These are phyloP conservation scores for Hemileccinum hortonii DNA, from an alignment of 1,284 basidiomycete genomes.

Conservation along the genomic window DNA sequence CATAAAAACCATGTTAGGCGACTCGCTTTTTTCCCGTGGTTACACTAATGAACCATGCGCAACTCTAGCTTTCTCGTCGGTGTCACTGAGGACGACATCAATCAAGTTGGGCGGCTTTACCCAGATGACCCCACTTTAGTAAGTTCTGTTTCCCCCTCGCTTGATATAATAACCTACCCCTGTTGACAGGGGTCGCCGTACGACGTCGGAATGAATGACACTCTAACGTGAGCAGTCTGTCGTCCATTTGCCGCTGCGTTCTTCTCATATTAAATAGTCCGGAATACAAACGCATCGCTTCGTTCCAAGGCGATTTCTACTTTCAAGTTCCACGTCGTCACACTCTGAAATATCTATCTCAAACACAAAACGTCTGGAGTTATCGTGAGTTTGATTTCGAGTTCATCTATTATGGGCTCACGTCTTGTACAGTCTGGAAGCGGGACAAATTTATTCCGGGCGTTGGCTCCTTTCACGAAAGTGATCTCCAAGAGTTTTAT, in stretches of 20 bases:
- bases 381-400: conserved; percentile 21
- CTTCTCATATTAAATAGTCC: conserved; percentile 12
- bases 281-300: conserved; percentile 30
- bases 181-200: conserved; percentile 11
- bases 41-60: no score
- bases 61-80: no score
- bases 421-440: conserved; percentile 9
- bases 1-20: conserved; percentile 7
- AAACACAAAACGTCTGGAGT: conserved; percentile 32
- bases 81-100: no score
- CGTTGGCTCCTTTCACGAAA: conserved; percentile 15
- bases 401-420: background rate
- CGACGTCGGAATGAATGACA: conserved; percentile 11
- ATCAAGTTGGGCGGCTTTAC: conserved; percentile 7
- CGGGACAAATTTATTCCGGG: conserved; percentile 11
- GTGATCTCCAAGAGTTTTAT: conserved; percentile 22
- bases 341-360: conserved; percentile 19
- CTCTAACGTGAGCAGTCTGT: conserved; percentile 4
- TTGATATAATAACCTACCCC: background rate
- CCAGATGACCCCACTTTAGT: conserved; percentile 17
- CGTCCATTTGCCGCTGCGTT: no score
- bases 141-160: background rate
- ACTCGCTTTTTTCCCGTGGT: background rate
- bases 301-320: conserved; percentile 27
- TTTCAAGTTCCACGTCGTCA: conserved; percentile 30